Base-by-base conservation (phyloP, 139 green algal genomes). In the Nannochloris sp. region DNA sequence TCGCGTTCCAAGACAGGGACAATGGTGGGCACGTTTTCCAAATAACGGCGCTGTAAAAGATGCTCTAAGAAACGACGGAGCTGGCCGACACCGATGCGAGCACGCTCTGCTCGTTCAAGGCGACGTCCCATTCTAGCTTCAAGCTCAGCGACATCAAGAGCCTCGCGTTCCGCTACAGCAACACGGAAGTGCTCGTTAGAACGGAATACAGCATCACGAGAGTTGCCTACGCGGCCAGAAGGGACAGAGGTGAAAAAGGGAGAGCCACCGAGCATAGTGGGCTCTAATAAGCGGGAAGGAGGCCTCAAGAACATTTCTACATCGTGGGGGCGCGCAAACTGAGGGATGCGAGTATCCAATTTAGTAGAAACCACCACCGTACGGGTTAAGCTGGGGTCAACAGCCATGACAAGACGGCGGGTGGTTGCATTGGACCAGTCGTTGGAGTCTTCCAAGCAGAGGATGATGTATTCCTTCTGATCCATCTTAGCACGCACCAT, bases 181-280 rank as follows among this genome's bases (percentile, higher is more conserved):
- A 84, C 80, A 15, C 90, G 67, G 83, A 97, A 97, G 53, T 92
- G 77, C n/a, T 96, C 90, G 48, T 97, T 93, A 46, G 73, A 88
- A 53, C 77, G 73, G 71, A 93, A 96, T 8, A 90, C 73, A 29
- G 80, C 77, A 48, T 97, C 91, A 19, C 83, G 72, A 10, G 44
- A 61, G 33, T 62, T 72, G 31, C 92, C 92, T 13, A 97, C 90
- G 12, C 92, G 82, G 2, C 91, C 92, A 25, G 83, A 88, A 2
- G 92, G 91, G 54, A 96, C 90, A 7, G 89, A 96, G 78, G 89
- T 95, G 86, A 95, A 97, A 76, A 97, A 97, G 19, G 92, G 92
- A 27, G 67, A 79, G 31, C 86, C 87, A 1, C 91, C 91, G 35
- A 97, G 86, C 80, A 96, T 91, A 55, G 54, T 76, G 33, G 73